Evolutionary conservation across 208 protist species (phyloP).

Genomic region (Acanthamoeba lenticulata): DNA sequence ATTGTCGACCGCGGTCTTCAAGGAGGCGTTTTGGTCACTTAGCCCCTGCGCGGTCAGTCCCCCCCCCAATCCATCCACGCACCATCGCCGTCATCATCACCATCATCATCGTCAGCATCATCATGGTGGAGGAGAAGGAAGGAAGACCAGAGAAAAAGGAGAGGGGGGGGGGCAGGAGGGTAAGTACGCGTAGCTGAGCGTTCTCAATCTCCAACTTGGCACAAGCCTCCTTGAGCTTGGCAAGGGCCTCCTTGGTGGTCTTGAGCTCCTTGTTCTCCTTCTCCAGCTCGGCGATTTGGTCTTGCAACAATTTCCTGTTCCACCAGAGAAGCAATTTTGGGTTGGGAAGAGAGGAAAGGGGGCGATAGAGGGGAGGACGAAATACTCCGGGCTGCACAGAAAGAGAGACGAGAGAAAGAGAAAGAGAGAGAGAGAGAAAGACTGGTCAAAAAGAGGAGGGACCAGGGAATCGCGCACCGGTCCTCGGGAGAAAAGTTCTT

Average conservation of each 20-base stretch:
- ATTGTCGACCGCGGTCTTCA: background rate
- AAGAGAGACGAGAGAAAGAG: background rate
- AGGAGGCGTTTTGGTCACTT: background rate
- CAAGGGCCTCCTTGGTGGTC: background rate
- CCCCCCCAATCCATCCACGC: background rate
- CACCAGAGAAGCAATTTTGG: no score
- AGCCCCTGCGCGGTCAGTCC: background rate
- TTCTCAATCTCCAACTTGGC: slow-evolving; percentile 1
- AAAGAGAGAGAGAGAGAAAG: background rate
- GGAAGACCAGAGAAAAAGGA: no score
- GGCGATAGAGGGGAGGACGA: background rate
- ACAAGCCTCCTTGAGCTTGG: slow-evolving; percentile 19
- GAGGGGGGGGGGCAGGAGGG: background rate
- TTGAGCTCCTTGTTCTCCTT: slow-evolving; percentile 33
- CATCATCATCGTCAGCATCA: no score
- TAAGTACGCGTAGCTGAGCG: background rate
- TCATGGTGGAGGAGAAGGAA: no score
- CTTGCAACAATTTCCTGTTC: background rate
- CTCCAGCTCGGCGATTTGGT: background rate
- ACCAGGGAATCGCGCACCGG: background rate
- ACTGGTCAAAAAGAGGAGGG: background rate
- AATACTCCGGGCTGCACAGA: no score
- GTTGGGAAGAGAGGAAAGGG: background rate
- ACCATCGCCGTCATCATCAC: background rate
- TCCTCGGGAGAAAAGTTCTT: slow-evolving; percentile 4